These are phyloP conservation scores for Tetrastigma voinierianum DNA, from an alignment of 164 flowering plant species.

Conservation along the genomic window DNA sequence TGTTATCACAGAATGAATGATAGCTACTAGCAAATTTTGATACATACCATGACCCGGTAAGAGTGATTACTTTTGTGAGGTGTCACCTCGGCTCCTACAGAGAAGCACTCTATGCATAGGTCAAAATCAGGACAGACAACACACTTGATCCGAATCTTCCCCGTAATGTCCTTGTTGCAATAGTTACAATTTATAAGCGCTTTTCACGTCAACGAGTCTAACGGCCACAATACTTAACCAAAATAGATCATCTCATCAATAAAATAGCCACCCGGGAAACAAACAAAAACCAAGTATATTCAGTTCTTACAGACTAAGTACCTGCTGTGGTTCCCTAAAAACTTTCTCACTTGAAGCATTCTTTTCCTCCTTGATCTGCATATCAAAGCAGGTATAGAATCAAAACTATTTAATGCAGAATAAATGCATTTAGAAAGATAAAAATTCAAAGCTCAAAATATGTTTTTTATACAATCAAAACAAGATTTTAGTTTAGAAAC, in stretches of 20 bases:
- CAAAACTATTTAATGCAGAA: not conserved
- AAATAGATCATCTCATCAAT: not conserved
- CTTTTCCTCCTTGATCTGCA: too few relatives aligned
- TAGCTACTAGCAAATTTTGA: not conserved
- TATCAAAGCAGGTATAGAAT: too few relatives aligned
- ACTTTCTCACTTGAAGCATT: too few relatives aligned
- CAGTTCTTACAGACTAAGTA: too few relatives aligned
- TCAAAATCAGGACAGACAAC: conserved; percentile 78
- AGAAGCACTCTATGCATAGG: conserved; percentile 47
- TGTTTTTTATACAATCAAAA: too few relatives aligned
- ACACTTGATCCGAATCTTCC: conserved; percentile 76
- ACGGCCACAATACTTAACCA: conserved; percentile 57
- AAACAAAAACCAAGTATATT: not conserved
- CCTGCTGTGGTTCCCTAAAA: too few relatives aligned
- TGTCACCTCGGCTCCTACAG: conserved; percentile 48
- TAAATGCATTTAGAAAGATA: not conserved
- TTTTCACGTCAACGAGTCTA: conserved; percentile 71
- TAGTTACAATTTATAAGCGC: conserved; percentile 79
- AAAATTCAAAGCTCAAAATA: too few relatives aligned
- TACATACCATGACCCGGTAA: conserved; percentile 49
- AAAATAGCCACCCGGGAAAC: not conserved
- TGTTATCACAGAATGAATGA: too few relatives aligned
- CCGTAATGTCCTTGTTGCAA: conserved; percentile 80
- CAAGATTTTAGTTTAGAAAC: too few relatives aligned
- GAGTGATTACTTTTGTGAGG: conserved; percentile 46